phyloP scores from a whole-genome alignment of 1,284 basidiomycete genomes.

The Tilletia walkeri region DNA sequence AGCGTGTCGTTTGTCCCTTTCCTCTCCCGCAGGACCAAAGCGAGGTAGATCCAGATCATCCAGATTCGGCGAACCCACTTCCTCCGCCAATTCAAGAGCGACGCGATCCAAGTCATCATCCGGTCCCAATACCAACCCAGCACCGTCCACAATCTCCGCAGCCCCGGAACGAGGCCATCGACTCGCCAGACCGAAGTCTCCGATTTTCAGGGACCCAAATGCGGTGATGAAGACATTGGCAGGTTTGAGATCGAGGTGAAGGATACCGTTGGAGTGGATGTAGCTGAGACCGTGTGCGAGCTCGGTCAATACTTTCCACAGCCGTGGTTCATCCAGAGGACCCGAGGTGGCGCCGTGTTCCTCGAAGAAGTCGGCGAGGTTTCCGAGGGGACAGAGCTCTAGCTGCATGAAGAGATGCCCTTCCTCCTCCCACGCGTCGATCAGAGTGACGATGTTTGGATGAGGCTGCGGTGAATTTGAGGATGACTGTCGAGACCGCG shows the following conservation, averaged over 20 bases:
- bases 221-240: constrained; percentile 92
- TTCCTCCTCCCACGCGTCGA: constrained; percentile 96
- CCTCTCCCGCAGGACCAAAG: constrained; percentile 30
- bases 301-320: constrained; percentile 96
- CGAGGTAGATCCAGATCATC: constrained; percentile 55
- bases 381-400: constrained; percentile 89
- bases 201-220: constrained; percentile 89
- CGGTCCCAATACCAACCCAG: constrained; percentile 28
- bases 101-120: constrained; percentile 9
- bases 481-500: constrained; percentile 38
- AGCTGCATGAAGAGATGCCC: constrained; percentile 88
- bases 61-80: constrained; percentile 8
- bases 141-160: constrained; percentile 43
- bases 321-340: constrained; percentile 84
- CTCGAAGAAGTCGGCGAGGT: constrained; percentile 85
- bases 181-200: constrained; percentile 78
- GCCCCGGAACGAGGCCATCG: constrained; percentile 49
- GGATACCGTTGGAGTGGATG: constrained; percentile 82
- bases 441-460: constrained; percentile 81
- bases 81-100: constrained; percentile 11
- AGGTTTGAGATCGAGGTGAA: constrained; percentile 97
- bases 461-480: constrained; percentile 55
- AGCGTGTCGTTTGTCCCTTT: neutral
- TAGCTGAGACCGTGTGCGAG: constrained; percentile 75
- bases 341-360: constrained; percentile 79